Base-by-base conservation (phyloP, 768 basidiomycete genomes). In the Pholiota conissans region DNA sequence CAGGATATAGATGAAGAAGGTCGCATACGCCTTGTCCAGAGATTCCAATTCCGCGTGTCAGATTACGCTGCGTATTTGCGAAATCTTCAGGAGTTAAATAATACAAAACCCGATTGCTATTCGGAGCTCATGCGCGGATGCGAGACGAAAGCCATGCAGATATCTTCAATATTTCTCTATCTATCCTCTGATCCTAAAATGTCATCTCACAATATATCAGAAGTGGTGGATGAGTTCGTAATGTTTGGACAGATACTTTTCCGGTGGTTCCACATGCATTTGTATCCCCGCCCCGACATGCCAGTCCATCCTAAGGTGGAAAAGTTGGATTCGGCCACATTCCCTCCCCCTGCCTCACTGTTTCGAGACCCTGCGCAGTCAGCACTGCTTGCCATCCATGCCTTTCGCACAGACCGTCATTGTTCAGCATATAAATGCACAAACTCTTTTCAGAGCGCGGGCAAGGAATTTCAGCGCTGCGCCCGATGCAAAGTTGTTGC, bases 201-300 rank as follows among this genome's bases (percentile, higher is more conserved):
- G 14, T 18, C 37, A 18, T 39, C 37, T 1, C 14, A 18, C 20
- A 14, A 39, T 5, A 39, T 39, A 18, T 18, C n/a, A 18, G 2
- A 39, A 7, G 20, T n/a, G n/a, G 26, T 26, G 6, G 20, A 30
- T 6, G 5, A 10, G 10, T 40, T 39, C 5, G n/a, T 26, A 14
- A 3, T 30, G 3, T 29, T 35, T 14, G 57, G 48, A 20, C 52
- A 51, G 18, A 9, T 28, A 18, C 22, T 61, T 2, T 61, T 55
- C 47, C 56, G 61, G 18, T 61, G 58, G 26, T 61, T 58, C 32
- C 52, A 61, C 51, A 61, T 61, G 56, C 61, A 58, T 22, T 20
- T 55, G 24, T 47, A 53, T n/a, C 61, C 56, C 8, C 52, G 57
- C 7, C 61, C 56, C 5, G 18, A 46, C 14, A 54, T 55, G 18